Base-by-base conservation (phyloP, 352 stramenopile species). In the Phytophthora vignae region DNA sequence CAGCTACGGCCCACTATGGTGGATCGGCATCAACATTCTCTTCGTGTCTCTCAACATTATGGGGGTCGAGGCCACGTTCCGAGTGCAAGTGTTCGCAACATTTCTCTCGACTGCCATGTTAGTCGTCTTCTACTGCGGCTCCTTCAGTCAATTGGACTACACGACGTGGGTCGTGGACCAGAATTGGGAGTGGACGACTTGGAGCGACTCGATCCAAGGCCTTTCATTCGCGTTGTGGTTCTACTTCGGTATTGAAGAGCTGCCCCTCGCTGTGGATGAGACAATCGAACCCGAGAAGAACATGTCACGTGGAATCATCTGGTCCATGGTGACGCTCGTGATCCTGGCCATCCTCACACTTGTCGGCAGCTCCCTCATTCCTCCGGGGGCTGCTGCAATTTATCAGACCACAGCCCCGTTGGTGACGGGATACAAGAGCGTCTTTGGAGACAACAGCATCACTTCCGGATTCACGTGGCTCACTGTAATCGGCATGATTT, bases 161-260 rank as follows among this genome's bases (percentile, higher is more conserved):
- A 60, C 73, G 5, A 71, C 78, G 19, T 93, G 82, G 78, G 82
- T 93, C 29, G 75, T 78, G 0, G 48, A 78, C 15, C 80, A 85
- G 42, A 64, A 89, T 54, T 90, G 76, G 76, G 44, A 90, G 66
- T 93, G 73, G 57, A 81, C 71, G 46, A 79, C 57, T 38, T 76
- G 69, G 50, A 77, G 75, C 12, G 82, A 80, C 57, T 78, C 83
- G 33, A 58, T 93, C 33, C 71, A 83, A 17, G 85, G 80, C 19
- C 81, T 90, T 31, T 90, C 83, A 6, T 91, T 91, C 60, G 65
- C 74, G 7, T 64, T 93, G 29, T 93, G 85, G 83, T 93, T 91
- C 62, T 93, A 90, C 82, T 74, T 91, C 9, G 85, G 84, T 44
- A 93, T 92, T 36, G 86, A 93, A 68, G 84, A 93, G 55, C 73